Evolutionary conservation across 257 asterid genomes (phyloP).

Genomic region (Catharanthus roseus): DNA sequence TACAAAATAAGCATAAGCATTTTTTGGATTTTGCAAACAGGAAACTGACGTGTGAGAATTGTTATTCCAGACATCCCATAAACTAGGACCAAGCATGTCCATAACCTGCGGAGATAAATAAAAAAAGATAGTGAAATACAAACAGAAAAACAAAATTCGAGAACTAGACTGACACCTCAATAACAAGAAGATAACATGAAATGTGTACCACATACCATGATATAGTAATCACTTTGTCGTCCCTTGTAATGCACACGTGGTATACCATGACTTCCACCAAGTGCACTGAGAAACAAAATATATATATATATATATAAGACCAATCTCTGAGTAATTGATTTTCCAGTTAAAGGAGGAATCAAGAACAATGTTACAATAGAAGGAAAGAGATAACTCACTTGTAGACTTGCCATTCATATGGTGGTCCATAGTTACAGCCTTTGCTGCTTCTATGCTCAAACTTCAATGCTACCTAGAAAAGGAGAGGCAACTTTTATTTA

Average conservation of each 20-base stretch:
- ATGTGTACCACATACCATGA: conserved; percentile 46
- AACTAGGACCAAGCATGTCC: conserved; percentile 97
- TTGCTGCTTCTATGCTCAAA: conserved; percentile 82
- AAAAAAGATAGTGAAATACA: not conserved
- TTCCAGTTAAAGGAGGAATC: not conserved
- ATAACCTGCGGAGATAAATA: conserved; percentile 55
- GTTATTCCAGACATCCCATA: conserved; percentile 81
- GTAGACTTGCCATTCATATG: conserved; percentile 86
- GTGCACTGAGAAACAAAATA: conserved; percentile 32
- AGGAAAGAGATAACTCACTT: conserved; percentile 30
- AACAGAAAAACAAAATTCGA: not conserved
- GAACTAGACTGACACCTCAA: not conserved
- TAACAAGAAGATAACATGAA: not conserved
- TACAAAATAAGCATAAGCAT: not conserved
- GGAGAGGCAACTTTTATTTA: not conserved
- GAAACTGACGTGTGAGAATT: conserved; percentile 57
- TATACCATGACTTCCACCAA: conserved; percentile 84
- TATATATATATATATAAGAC: too few relatives aligned
- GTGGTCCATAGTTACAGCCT: conserved; percentile 84
- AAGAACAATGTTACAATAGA: not conserved
- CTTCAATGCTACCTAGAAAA: conserved; percentile 71
- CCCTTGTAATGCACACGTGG: conserved; percentile 80
- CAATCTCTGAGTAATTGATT: too few relatives aligned
- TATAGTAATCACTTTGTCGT: conserved; percentile 63
- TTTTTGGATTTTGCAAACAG: not conserved